A percentile compares a stretch with the other conserved stretches of the same genome.
Conservation (phyloP, 768 basidiomycete genomes). For the Dacryopinax primogenitus region DNA sequence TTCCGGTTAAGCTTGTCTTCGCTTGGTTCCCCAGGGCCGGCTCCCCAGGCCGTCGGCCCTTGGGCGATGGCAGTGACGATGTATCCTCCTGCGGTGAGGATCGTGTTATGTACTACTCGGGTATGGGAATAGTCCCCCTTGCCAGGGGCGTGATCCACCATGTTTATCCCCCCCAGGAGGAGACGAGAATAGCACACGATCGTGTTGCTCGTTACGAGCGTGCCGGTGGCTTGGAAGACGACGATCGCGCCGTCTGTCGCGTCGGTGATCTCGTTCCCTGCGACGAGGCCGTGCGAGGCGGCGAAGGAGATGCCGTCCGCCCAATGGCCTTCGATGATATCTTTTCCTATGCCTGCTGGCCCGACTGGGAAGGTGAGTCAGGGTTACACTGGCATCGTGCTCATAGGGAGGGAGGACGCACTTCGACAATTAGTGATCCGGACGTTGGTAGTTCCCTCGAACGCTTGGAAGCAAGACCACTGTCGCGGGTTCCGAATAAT, state of each 20-base stretch:
- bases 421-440: constrained; percentile 12
- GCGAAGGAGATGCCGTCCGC: constrained; percentile 21
- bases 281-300: constrained; percentile 18
- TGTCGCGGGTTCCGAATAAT: constrained; percentile 19
- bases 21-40: background rate
- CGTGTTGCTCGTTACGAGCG: constrained; percentile 20
- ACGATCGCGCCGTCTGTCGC: constrained; percentile 21
- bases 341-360: constrained; percentile 18
- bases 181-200: constrained; percentile 17
- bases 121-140: constrained; percentile 20
- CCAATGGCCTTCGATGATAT: constrained; percentile 15
- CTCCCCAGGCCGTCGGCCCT: constrained; percentile 20
- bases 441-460: constrained; percentile 19
- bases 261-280: constrained; percentile 19
- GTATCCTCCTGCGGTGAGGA: constrained; percentile 17
- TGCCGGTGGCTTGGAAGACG: constrained; percentile 20
- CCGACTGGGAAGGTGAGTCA: constrained; percentile 15
- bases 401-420: background rate
- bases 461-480: constrained; percentile 21
- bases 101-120: constrained; percentile 20
- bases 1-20: constrained; percentile 15
- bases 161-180: constrained; percentile 21
- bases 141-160: constrained; percentile 20
- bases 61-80: constrained; percentile 21
- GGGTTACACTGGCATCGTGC: background rate